Evolutionary conservation across 129 eudicot species (phyloP), one percentile per base, ranked within the genome.

Genomic region (Escallonia herrerae): DNA sequence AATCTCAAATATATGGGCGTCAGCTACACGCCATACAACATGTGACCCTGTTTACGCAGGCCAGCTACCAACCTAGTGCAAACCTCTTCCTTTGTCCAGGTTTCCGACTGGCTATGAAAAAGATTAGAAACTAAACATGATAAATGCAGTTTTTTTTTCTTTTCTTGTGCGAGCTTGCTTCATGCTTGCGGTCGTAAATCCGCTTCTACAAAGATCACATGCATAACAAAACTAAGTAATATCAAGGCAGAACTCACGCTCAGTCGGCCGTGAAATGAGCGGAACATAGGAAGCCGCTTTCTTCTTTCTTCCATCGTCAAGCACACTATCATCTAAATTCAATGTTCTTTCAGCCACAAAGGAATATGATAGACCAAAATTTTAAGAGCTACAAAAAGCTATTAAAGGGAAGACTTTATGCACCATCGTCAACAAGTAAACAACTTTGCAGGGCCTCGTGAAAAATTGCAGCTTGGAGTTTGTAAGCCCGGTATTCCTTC

Each of bases 401-500:
- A 58, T 41, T 11, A 22, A 72, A 62, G 11, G 46, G 48, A 63
- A n/a, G 63, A 45, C 15, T 64, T 15, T 22, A 38, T 57, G 50
- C 72, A 85, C 94, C 82, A 64, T 72, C 72, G 74, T 77, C 69
- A 44, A 61, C 52, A 68, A 48, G 66, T 2, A 69, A 79, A 74
- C 71, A 83, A 72, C 88, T 80, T 13, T 47, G 74, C 77, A 91
- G 56, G 39, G 95, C 96, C 80, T 85, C 86, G 8, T 81, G 81
- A 72, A 84, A 85, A 54, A 91, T 91, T 41, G 95, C 90, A 62
- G 90, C 79, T 68, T 91, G 88, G 59, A 91, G 84, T 63, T 84
- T 87, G 76, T 74, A 78, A 56, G 55, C 64, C 63, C 77, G 79
- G 51, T 86, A 81, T 82, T 91, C 90, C 69, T 77, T 75, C 72